These are phyloP conservation scores for Otatea glauca DNA, from an alignment of 176 grass and related monocot species.

Conservation along the genomic window DNA sequence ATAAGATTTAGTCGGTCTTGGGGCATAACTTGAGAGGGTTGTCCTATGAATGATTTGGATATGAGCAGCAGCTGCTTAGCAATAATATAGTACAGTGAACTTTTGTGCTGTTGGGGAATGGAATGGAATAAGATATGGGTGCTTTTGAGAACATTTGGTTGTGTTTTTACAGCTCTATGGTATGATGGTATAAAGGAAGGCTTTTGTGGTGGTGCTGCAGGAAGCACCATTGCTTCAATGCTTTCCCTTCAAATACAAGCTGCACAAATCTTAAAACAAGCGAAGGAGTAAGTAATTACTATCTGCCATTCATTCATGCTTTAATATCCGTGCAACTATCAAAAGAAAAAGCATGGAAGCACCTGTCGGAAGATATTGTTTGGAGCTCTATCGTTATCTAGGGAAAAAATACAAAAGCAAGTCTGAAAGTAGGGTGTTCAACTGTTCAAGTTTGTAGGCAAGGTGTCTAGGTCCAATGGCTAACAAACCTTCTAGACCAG, in stretches of 20 bases:
- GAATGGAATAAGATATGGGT: conserved; percentile 42
- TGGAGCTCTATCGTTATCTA: conserved; percentile 51
- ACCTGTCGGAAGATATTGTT: conserved; percentile 55
- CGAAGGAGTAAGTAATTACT: no score
- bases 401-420: conserved; percentile 30
- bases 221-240: no score
- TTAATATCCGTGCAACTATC: no score
- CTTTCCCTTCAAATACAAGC: no score
- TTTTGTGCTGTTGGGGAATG: conserved; percentile 42
- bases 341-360: no score
- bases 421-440: conserved; percentile 16
- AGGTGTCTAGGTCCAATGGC: not conserved
- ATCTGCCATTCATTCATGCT: no score
- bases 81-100: conserved; percentile 48
- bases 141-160: conserved; percentile 49
- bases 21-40: conserved; percentile 46
- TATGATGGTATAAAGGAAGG: conserved; percentile 56
- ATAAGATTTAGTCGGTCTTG: conserved; percentile 18
- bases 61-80: conserved; percentile 31
- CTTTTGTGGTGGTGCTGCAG: conserved; percentile 58
- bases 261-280: no score
- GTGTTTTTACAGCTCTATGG: conserved; percentile 53
- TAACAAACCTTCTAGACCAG: conserved; percentile 41
- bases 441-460: conserved; percentile 33
- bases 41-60: conserved; percentile 60